Base-by-base conservation (phyloP, 345 rosid genomes). In the Lagerstroemia speciosa region DNA sequence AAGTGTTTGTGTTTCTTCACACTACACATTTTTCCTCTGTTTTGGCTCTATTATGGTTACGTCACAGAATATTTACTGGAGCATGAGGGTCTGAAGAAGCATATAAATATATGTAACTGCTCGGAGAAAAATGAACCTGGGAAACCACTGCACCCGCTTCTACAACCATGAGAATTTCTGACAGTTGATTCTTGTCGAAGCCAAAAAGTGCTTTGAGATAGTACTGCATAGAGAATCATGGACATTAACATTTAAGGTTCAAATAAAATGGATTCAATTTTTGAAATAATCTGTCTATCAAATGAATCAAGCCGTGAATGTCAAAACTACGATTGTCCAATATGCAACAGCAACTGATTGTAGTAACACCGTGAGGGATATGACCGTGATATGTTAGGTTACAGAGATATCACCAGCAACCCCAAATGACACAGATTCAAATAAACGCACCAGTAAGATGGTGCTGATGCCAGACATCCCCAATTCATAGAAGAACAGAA, bases 381-480 rank as follows among this genome's bases (percentile, higher is more conserved):
- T 17, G 11, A 7, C 29, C 29, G 8, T 55, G 57, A 20, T n/a
- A 52, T 5, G 57, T 52, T 17, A 52, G 26, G 24, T 20, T 6
- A 6, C 5, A 20, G 0, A n/a, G n/a, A n/a, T n/a, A n/a, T n/a
- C n/a, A n/a, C n/a, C n/a, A n/a, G n/a, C n/a, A n/a, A n/a, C n/a
- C n/a, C n/a, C 2, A 26, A 30, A n/a, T 14, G 63, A n/a, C 24
- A 53, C 7, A 30, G 41, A 11, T 16, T 1, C 8, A 17, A 27
- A 34, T 36, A 37, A 65, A 69, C 85, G 65, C 74, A 80, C 88
- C 60, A 84, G 64, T 63, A 84, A 75, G 66, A 84, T 81, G 10
- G 78, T 62, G 38, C 69, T 78, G 78, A 84, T 82, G 72, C 88
- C 86, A 0, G 86, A 74, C 86, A 78, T 84, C 72, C 88, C 88